Evolutionary conservation across 345 rosid genomes (phyloP).

Genomic region (Dimocarpus longan): DNA sequence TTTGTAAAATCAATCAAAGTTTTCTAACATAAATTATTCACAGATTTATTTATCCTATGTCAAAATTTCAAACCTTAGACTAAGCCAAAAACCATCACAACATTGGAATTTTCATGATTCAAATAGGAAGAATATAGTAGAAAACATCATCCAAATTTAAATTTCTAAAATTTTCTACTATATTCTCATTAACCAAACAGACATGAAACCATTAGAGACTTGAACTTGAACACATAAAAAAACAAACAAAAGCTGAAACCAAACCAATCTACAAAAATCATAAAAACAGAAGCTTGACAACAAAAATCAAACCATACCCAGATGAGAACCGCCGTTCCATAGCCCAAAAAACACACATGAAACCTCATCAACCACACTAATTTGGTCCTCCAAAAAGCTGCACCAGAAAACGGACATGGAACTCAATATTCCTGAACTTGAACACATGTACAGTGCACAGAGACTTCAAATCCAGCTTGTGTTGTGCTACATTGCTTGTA

Average conservation of each 20-base stretch:
- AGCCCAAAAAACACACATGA: background rate
- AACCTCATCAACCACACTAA: no score
- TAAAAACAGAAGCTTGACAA: constrained; percentile 3
- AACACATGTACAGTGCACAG: no score
- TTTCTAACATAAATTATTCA: no score
- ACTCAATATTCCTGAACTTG: no score
- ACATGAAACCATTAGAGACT: background rate
- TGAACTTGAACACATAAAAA: background rate
- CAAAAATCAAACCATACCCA: constrained; percentile 33
- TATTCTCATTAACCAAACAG: constrained; percentile 24
- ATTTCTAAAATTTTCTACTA: background rate
- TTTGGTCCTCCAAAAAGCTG: background rate
- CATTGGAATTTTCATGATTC: background rate
- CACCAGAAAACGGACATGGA: background rate
- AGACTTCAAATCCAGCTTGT: no score
- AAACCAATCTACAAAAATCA: background rate
- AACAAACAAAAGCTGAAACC: background rate
- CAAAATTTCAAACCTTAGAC: no score
- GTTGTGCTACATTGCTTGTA: background rate
- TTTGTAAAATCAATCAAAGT: no score
- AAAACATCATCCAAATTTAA: background rate
- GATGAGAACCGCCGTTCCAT: constrained; percentile 18
- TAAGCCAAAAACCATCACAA: background rate
- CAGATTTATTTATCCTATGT: no score
- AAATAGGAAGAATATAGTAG: no score